Percentiles rank a stretch among this genome's conserved stretches.
Evolutionary conservation across 2,329 filamentous ascomycete species (phyloP).

Genomic region (Talaromyces sp.): DNA sequence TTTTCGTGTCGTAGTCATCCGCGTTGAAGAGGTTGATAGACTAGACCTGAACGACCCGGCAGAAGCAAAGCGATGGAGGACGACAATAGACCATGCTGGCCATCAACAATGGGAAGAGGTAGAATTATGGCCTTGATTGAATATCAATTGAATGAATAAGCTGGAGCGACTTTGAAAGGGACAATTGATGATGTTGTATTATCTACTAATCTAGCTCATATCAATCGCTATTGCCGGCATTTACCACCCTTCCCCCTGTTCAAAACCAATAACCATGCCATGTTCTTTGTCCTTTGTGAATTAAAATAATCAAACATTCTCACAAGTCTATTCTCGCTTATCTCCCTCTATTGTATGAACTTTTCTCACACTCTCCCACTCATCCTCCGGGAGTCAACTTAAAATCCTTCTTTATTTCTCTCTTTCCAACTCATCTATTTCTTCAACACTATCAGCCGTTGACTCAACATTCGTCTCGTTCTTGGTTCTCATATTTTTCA

Average conservation of each 20-base stretch:
- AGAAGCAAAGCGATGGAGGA: constrained; percentile 63
- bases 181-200: constrained; percentile 5
- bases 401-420: not conserved
- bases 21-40: constrained; percentile 72
- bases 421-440: constrained; percentile 1
- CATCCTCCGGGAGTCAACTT: not conserved
- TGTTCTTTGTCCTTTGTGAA: constrained; percentile 6
- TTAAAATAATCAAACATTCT: not conserved
- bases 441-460: not conserved
- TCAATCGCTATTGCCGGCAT: constrained; percentile 2
- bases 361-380: not conserved
- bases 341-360: not conserved
- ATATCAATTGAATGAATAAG: not conserved
- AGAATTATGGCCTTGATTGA: constrained; percentile 62
- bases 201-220: not conserved
- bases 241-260: not conserved
- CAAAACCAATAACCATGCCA: not conserved
- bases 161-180: not conserved
- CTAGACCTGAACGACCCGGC: constrained; percentile 67
- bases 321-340: not conserved
- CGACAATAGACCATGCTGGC: constrained; percentile 54
- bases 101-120: constrained; percentile 61
- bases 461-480: not conserved
- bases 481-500: not conserved
- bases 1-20: constrained; percentile 84